Percentiles rank a stretch among this genome's conserved stretches.
phyloP scores from a whole-genome alignment of 495 filamentous ascomycete species.

The Aspergillus kassunensis region DNA sequence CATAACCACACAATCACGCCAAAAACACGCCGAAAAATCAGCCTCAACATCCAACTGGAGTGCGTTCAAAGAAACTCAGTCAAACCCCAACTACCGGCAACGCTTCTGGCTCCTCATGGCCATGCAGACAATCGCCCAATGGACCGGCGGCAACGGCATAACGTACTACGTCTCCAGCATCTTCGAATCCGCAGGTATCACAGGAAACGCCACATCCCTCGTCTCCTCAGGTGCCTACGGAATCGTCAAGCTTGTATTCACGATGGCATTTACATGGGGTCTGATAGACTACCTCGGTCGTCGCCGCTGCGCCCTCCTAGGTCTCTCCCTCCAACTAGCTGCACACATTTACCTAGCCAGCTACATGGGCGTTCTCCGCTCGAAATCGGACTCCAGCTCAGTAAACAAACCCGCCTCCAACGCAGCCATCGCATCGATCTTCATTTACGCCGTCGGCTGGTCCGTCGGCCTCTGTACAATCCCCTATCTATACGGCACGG shows the following conservation, averaged over 20 bases:
- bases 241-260: conserved; percentile 44
- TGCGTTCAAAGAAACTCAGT: conserved; percentile 40
- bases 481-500: conserved; percentile 46
- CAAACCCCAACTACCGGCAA: conserved; percentile 40
- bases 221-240: conserved; percentile 44
- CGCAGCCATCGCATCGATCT: conserved; percentile 44
- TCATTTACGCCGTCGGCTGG: conserved; percentile 47
- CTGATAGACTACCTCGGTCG: conserved; percentile 44
- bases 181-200: conserved; percentile 40
- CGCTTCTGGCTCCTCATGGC: conserved; percentile 44
- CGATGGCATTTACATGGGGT: conserved; percentile 45
- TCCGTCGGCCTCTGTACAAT: conserved; percentile 48
- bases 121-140: conserved; percentile 45
- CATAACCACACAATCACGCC: conserved; percentile 32
- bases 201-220: conserved; percentile 25
- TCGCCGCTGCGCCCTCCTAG: conserved; percentile 34
- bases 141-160: conserved; percentile 47
- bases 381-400: conserved; percentile 12
- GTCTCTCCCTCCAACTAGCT: conserved; percentile 34
- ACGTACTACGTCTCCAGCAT: conserved; percentile 44
- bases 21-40: conserved; percentile 22
- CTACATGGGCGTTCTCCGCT: conserved; percentile 39
- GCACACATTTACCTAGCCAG: conserved; percentile 42
- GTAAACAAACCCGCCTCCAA: conserved; percentile 35
- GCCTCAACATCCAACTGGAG: conserved; percentile 33